phyloP scores from a whole-genome alignment of 768 basidiomycete species.

The Lactarius vividus region DNA sequence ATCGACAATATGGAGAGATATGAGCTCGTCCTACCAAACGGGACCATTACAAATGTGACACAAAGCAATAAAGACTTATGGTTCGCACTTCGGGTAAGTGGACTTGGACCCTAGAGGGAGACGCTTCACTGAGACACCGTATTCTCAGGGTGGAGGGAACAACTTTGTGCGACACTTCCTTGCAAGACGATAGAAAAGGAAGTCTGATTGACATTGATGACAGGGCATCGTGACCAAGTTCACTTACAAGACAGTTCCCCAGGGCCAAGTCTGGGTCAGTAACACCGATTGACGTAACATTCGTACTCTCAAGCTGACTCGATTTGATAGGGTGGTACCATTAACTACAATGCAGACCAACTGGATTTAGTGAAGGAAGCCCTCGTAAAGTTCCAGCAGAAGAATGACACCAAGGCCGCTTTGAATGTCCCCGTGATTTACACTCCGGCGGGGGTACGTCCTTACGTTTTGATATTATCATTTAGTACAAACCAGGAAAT shows the following conservation, averaged over 20 bases:
- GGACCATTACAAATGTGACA: slow-evolving; percentile 16
- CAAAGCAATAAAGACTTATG: neutral
- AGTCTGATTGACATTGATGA: neutral
- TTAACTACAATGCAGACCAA: neutral
- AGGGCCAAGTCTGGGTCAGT: neutral
- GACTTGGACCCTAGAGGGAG: too few species aligned
- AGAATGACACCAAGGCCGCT: slow-evolving; percentile 2
- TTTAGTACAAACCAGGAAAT: neutral
- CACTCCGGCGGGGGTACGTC: neutral
- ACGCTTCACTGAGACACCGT: neutral
- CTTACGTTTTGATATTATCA: neutral
- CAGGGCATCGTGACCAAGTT: slow-evolving; percentile 11
- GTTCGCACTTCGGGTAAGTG: slow-evolving; percentile 23
- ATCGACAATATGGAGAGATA: slow-evolving; percentile 35
- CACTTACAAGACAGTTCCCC: slow-evolving; percentile 9
- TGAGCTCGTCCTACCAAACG: slow-evolving; percentile 35
- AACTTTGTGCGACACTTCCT: slow-evolving; percentile 16
- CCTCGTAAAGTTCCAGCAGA: slow-evolving; percentile 6
- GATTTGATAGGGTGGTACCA: neutral
- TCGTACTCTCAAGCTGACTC: neutral
- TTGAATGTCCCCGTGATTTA: neutral
- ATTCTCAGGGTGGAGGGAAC: slow-evolving; percentile 20
- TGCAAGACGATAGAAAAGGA: neutral
- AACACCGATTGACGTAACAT: neutral
- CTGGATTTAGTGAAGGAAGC: neutral